These are phyloP conservation scores for Ceratobasidium papillatum DNA, from an alignment of 1,284 basidiomycete species.

Conservation along the genomic window DNA sequence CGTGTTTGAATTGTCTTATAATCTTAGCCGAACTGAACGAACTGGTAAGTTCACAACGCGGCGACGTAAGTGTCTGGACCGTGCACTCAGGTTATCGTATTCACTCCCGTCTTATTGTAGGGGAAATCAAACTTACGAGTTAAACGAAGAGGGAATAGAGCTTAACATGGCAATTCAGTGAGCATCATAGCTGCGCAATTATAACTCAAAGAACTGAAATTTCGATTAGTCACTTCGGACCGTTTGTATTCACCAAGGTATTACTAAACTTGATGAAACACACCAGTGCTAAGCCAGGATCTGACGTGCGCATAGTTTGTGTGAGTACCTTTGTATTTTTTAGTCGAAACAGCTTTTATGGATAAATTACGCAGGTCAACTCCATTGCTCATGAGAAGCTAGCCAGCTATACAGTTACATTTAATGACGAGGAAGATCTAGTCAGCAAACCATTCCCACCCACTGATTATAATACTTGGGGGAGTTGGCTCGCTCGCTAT, in stretches of 20 bases:
- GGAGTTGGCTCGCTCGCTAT: not conserved
- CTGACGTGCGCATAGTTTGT: constrained; percentile 24
- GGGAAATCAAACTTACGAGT: not conserved
- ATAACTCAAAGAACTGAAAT: not conserved
- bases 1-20: not conserved
- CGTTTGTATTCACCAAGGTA: constrained; percentile 2
- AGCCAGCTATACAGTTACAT: not conserved
- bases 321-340: not conserved
- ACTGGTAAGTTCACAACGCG: constrained; percentile 7
- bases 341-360: not conserved
- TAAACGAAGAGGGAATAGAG: constrained; percentile 17
- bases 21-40: not conserved
- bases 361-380: not conserved
- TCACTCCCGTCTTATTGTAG: not conserved
- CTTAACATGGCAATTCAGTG: constrained; percentile 10
- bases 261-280: constrained; percentile 16
- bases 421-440: not conserved
- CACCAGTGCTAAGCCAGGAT: not conserved
- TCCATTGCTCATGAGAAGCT: not conserved
- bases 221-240: constrained; percentile 6
- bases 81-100: not conserved
- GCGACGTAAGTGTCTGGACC: not conserved
- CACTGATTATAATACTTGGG: not conserved
- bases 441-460: not conserved
- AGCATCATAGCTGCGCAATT: not conserved